phyloP scores from a whole-genome alignment of 208 protist species.

The Herpetomonas samuelpessoai region DNA sequence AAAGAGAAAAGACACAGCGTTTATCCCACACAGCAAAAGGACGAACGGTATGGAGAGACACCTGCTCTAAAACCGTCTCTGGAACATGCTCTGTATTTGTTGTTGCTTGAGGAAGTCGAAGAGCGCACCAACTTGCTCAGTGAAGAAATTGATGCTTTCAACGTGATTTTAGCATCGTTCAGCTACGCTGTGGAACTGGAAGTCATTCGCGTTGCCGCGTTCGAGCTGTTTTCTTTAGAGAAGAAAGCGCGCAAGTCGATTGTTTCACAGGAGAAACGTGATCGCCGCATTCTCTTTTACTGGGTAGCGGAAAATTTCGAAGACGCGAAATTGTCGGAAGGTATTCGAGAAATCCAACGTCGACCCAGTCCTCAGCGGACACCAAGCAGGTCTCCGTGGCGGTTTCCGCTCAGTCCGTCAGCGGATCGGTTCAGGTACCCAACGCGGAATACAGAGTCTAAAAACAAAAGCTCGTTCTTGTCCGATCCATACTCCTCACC shows the following conservation, averaged over 20 bases:
- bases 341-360: conserved; percentile 19
- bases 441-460: not conserved
- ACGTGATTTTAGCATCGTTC: conserved; percentile 26
- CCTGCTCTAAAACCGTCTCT: conserved; percentile 27
- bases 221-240: conserved; percentile 51
- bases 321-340: conserved; percentile 25
- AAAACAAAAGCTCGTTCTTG: not conserved
- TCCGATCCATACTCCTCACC: not conserved
- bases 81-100: conserved; percentile 42
- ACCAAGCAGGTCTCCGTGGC: not conserved
- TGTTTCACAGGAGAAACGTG: conserved; percentile 37
- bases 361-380: not conserved
- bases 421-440: not conserved
- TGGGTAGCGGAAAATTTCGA: conserved; percentile 41
- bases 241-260: conserved; percentile 30
- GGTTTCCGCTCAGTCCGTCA: not conserved
- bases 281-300: conserved; percentile 33
- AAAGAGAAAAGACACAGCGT: too few relatives aligned
- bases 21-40: too few relatives aligned
- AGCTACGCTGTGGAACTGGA: conserved; percentile 33
- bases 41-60: not conserved
- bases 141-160: conserved; percentile 27
- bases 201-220: conserved; percentile 33
- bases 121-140: conserved; percentile 30
- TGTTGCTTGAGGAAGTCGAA: conserved; percentile 38